phyloP scores from a whole-genome alignment of 2,329 filamentous ascomycete genomes.

The Beauveria rudraprayagi region DNA sequence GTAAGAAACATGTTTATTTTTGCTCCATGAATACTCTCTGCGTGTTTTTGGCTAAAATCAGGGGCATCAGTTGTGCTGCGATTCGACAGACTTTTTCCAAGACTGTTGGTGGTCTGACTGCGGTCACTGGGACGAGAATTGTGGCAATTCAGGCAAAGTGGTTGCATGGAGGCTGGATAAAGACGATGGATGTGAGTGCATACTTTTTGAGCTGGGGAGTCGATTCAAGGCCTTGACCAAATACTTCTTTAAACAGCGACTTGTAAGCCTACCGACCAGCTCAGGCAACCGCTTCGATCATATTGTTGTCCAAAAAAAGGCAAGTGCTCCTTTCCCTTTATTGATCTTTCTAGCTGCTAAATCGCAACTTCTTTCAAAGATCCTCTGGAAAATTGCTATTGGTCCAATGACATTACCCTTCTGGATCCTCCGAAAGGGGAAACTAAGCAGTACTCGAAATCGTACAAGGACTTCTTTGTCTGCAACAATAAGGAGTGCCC shows the following conservation, averaged over 20 bases:
- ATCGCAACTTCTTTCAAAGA: background rate
- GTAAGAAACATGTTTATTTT: background rate
- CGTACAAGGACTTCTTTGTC: background rate
- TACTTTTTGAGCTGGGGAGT: background rate
- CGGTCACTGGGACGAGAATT: background rate
- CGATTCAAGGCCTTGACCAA: background rate
- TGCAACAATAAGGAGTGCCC: slow-evolving; percentile 1
- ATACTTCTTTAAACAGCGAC: background rate
- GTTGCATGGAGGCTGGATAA: background rate
- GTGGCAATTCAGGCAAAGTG: background rate
- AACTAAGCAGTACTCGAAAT: background rate
- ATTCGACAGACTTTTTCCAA: slow-evolving; percentile 16
- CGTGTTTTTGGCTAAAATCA: background rate
- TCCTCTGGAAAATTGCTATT: background rate
- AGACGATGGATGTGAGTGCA: background rate
- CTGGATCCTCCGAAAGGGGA: background rate
- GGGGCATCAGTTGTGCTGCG: slow-evolving; percentile 15
- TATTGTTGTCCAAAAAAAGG: slow-evolving; percentile 13
- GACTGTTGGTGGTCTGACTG: slow-evolving; percentile 19
- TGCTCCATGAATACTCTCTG: background rate
- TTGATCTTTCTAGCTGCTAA: background rate
- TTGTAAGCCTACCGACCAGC: background rate
- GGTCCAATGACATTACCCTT: background rate
- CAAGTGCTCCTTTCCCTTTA: background rate
- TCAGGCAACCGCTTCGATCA: background rate